These are phyloP conservation scores for Coccomyxa sp. DNA, from an alignment of 139 green algal species.

Conservation along the genomic window DNA sequence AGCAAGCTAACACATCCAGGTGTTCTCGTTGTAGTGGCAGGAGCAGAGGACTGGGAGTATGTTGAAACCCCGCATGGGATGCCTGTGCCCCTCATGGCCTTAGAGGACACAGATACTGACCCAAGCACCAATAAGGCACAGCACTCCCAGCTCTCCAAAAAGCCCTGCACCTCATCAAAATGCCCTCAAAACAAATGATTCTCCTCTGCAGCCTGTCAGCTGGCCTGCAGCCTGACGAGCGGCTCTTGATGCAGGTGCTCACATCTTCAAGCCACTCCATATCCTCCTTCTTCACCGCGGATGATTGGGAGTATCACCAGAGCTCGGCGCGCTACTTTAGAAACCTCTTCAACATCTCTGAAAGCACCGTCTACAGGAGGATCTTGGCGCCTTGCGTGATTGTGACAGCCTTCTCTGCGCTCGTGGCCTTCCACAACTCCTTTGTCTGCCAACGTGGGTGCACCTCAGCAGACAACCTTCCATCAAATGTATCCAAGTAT, in stretches of 20 bases:
- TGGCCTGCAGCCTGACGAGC: background rate
- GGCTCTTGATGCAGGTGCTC: slow-evolving; percentile 13
- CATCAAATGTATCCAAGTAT: background rate
- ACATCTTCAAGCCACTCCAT: slow-evolving; percentile 26
- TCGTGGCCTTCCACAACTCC: background rate
- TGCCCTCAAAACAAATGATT: background rate
- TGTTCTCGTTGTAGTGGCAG: no score
- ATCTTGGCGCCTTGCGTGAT: slow-evolving; percentile 10
- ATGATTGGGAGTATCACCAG: slow-evolving; percentile 23
- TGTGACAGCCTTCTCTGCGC: background rate
- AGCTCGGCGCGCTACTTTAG: slow-evolving; percentile 10
- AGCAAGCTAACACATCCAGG: no score
- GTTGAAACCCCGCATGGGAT: no score
- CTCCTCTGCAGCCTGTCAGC: background rate
- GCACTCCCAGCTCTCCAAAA: background rate
- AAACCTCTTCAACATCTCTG: slow-evolving; percentile 6
- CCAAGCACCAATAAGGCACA: background rate
- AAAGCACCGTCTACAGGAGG: slow-evolving; percentile 21
- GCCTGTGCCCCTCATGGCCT: background rate
- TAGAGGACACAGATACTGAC: background rate
- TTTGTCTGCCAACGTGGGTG: background rate
- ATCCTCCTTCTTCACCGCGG: slow-evolving; percentile 29
- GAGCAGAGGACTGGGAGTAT: no score
- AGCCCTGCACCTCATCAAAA: background rate
- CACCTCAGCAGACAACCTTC: background rate